Conservation (phyloP, 1,139 yeast genomes). For the Geotrichum armillariae region DNA sequence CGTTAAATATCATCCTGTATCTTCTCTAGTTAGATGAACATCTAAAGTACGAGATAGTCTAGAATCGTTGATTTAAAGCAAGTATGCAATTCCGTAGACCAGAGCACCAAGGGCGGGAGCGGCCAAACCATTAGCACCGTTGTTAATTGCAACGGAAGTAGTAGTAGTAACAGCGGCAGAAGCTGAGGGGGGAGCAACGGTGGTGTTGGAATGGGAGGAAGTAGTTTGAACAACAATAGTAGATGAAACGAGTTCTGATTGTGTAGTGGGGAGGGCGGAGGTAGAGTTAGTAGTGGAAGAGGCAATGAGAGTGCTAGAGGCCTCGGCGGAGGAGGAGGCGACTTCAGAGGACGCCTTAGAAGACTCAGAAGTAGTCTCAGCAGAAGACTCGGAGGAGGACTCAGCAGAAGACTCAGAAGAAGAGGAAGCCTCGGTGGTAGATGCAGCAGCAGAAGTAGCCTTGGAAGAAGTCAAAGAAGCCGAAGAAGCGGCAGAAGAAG, state of each 20-base stretch:
- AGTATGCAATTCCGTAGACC: conserved; percentile 10
- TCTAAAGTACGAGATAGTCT: too few relatives aligned
- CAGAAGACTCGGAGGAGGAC: neutral
- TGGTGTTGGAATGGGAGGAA: conserved; percentile 24
- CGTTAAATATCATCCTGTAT: too few relatives aligned
- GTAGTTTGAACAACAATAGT: conserved; percentile 12
- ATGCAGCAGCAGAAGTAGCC: conserved; percentile 29
- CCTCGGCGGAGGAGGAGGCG: conserved; percentile 19
- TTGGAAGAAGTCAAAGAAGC: conserved; percentile 17
- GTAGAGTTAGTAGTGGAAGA: neutral
- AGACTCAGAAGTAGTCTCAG: conserved; percentile 4
- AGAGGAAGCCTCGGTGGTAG: conserved; percentile 25
- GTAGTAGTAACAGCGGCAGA: conserved; percentile 28
- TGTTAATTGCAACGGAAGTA: neutral
- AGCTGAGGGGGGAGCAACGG: conserved; percentile 26
- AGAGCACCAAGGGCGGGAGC: conserved; percentile 13
- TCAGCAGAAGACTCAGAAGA: neutral
- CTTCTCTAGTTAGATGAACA: too few relatives aligned
- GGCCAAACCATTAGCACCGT: conserved; percentile 2
- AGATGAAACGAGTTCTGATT: conserved; percentile 19
- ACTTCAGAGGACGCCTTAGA: neutral
- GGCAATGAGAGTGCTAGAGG: neutral
- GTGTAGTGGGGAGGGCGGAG: conserved; percentile 5
- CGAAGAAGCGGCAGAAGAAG: conserved; percentile 15
- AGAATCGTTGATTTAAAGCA: too few relatives aligned